Conservation (phyloP, 345 rosid genomes). For the Brassica juncea region DNA sequence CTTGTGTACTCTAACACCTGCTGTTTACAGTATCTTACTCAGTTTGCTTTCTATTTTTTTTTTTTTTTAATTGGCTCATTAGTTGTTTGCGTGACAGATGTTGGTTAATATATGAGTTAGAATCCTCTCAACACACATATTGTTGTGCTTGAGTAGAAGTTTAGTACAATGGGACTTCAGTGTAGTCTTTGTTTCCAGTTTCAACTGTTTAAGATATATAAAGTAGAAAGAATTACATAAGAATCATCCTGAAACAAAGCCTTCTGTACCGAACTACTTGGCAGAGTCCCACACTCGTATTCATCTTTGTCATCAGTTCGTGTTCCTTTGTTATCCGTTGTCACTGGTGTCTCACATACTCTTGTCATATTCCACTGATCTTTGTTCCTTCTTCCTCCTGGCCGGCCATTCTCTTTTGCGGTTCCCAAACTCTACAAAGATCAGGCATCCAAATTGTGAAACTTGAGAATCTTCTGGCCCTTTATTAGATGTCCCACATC, state of each 20-base stretch:
- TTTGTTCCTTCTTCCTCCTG: slow-evolving; percentile 52
- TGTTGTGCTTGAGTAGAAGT: too few relatives aligned
- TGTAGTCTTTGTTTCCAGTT: slow-evolving; percentile 8
- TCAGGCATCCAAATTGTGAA: slow-evolving; percentile 86
- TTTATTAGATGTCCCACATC: too few relatives aligned
- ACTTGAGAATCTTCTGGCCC: slow-evolving; percentile 78
- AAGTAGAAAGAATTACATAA: slow-evolving; percentile 8
- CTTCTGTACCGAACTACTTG: slow-evolving; percentile 58
- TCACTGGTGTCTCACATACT: slow-evolving; percentile 81
- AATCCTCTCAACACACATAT: too few relatives aligned
- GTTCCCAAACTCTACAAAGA: slow-evolving; percentile 91
- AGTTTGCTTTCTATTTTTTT: slow-evolving; percentile 23
- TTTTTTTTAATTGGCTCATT: slow-evolving; percentile 1
- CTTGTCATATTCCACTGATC: slow-evolving; percentile 51
- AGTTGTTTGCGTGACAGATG: too few relatives aligned
- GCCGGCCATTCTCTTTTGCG: slow-evolving; percentile 52
- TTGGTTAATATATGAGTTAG: too few relatives aligned
- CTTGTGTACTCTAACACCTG: slow-evolving; percentile 9
- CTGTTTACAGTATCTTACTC: slow-evolving; percentile 29
- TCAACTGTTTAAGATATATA: slow-evolving; percentile 8
- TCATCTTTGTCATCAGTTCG: slow-evolving; percentile 38
- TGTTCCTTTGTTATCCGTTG: slow-evolving; percentile 45
- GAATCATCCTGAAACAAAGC: slow-evolving; percentile 68
- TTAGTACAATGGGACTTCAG: not conserved
- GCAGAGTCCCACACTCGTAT: slow-evolving; percentile 30